Evolutionary conservation across 73 alveolate species (phyloP).

Genomic region (Symbiodinium natans): DNA sequence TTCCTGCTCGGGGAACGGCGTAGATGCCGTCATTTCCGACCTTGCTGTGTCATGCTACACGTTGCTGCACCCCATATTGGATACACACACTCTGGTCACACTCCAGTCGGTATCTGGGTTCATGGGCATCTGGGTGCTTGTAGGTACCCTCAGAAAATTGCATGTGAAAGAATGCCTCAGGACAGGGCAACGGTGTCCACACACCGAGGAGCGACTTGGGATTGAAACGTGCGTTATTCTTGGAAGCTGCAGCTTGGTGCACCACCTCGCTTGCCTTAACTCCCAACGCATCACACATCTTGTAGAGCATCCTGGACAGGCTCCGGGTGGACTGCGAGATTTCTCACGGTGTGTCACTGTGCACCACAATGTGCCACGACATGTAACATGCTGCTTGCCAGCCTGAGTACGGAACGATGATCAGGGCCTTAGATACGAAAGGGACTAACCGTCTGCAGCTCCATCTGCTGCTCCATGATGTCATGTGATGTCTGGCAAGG

Average conservation of each 20-base stretch:
- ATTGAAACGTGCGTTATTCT: too few species aligned
- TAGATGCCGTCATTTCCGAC: conserved; percentile 67
- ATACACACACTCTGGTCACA: too few species aligned
- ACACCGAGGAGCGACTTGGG: too few species aligned
- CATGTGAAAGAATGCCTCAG: conserved; percentile 63
- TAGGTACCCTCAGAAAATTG: conserved; percentile 53
- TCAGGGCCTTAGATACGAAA: conserved; percentile 32
- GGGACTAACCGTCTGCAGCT: neutral
- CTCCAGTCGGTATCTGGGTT: neutral
- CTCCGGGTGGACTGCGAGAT: neutral
- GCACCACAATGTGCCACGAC: too few species aligned
- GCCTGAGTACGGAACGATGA: conserved; percentile 83
- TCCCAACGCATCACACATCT: conserved; percentile 17
- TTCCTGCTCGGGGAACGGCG: conserved; percentile 43
- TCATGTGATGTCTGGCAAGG: neutral
- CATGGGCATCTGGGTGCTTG: conserved; percentile 29
- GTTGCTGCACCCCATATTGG: neutral
- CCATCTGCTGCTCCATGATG: neutral
- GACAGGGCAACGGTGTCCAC: too few species aligned
- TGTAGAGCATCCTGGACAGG: conserved; percentile 72
- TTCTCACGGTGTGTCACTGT: neutral
- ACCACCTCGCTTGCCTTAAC: conserved; percentile 35
- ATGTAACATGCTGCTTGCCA: too few species aligned
- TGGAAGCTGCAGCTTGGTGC: too few species aligned
- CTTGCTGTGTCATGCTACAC: neutral